Percentiles rank a stretch among this genome's conserved stretches.
phyloP scores from a whole-genome alignment of 345 rosid species.

The Arabidopsis suecica region DNA sequence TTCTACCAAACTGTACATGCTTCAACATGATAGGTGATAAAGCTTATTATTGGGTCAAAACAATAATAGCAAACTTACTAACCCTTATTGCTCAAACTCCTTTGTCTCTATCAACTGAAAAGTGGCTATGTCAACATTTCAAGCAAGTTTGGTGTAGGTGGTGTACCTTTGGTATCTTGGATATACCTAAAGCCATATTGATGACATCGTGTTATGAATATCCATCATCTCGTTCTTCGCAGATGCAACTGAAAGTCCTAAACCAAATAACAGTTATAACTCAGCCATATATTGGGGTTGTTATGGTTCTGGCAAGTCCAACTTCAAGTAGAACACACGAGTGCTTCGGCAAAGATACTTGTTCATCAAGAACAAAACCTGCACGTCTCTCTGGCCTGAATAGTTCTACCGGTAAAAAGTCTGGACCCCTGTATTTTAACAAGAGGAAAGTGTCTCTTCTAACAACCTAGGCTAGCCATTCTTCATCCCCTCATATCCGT shows the following conservation, averaged over 20 bases:
- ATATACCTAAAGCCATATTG: background rate
- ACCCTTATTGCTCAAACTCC: background rate
- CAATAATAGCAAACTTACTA: background rate
- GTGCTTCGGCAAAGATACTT: conserved; percentile 16
- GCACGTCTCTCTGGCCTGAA: background rate
- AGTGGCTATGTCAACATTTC: conserved; percentile 1
- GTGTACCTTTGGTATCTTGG: background rate
- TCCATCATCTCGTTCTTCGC: background rate
- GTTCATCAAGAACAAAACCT: conserved; percentile 5
- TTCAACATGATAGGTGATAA: background rate
- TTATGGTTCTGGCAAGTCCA: conserved; percentile 20
- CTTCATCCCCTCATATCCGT: background rate
- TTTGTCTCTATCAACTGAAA: conserved; percentile 4
- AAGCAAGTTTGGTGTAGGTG: conserved; percentile 12
- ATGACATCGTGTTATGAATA: background rate
- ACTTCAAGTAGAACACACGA: conserved; percentile 14
- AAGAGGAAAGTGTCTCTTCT: conserved; percentile 9
- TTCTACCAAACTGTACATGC: background rate
- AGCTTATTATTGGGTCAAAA: background rate
- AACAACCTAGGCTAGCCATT: background rate
- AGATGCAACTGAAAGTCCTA: conserved; percentile 16
- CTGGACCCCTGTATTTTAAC: background rate
- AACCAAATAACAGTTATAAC: conserved; percentile 21
- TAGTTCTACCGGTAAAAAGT: background rate
- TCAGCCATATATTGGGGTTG: conserved; percentile 9